Conservation (phyloP, 169 alveolate genomes). For the Cryptosporidium viatorum region DNA sequence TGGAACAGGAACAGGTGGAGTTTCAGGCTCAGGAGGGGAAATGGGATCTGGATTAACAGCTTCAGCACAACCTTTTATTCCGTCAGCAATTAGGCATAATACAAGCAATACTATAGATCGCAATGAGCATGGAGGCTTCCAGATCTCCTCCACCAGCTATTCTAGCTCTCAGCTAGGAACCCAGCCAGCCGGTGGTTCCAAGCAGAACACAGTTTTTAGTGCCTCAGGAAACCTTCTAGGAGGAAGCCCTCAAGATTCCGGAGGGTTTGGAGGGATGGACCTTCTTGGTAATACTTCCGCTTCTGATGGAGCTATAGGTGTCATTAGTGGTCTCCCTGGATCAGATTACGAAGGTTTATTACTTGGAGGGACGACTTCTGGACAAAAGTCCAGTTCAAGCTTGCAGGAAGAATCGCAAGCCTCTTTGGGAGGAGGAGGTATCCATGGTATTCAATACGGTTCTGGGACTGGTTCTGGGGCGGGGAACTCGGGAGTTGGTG, state of each 20-base stretch:
- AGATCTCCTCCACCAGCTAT: neutral
- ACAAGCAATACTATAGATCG: conserved; percentile 8
- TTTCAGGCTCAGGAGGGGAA: conserved; percentile 4
- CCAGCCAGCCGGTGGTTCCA: neutral
- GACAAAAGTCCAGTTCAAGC: conserved; percentile 29
- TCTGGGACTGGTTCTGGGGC: neutral
- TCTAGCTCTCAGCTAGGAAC: neutral
- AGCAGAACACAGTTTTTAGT: neutral
- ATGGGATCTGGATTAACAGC: conserved; percentile 46
- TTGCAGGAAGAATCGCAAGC: conserved; percentile 18
- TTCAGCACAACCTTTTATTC: conserved; percentile 73
- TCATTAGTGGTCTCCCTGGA: neutral
- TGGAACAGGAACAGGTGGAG: neutral
- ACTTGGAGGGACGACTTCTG: conserved; percentile 42
- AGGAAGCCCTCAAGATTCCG: neutral
- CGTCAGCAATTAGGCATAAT: conserved; percentile 61
- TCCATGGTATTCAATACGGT: conserved; percentile 24
- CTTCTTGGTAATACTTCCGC: neutral
- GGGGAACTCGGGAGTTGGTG: neutral
- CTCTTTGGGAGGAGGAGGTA: conserved; percentile 27
- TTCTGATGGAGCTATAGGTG: neutral
- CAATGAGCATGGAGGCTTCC: conserved; percentile 15
- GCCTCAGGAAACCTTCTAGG: neutral
- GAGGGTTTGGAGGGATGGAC: conserved; percentile 6
- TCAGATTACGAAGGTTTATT: conserved; percentile 39